Evolutionary conservation across 345 rosid genomes (phyloP).

Genomic region (Ricinus communis): DNA sequence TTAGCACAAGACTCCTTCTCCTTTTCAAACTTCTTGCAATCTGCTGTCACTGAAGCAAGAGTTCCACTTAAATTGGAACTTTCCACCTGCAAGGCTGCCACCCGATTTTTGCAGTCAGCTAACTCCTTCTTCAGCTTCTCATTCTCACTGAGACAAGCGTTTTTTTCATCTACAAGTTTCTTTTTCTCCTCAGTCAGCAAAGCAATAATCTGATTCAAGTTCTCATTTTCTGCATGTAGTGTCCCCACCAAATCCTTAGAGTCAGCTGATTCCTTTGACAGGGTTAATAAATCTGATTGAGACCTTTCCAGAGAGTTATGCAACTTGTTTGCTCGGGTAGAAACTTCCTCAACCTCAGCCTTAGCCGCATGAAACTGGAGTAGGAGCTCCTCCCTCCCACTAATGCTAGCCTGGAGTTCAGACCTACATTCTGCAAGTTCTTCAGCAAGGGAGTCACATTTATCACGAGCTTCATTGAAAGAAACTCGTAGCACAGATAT

Average conservation of each 20-base stretch:
- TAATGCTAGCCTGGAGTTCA: constrained; percentile 45
- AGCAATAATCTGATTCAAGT: constrained; percentile 42
- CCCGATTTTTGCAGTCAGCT: constrained; percentile 49
- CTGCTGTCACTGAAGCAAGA: constrained; percentile 26
- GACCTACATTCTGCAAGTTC: constrained; percentile 61
- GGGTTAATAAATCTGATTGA: constrained; percentile 36
- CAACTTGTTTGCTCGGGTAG: constrained; percentile 48
- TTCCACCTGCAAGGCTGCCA: constrained; percentile 55
- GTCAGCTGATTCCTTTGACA: constrained; percentile 48
- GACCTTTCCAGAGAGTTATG: constrained; percentile 60
- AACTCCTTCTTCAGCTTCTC: constrained; percentile 56
- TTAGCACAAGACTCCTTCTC: constrained; percentile 37
- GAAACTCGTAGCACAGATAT: constrained; percentile 47
- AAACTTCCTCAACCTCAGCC: constrained; percentile 51
- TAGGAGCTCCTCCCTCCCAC: constrained; percentile 48
- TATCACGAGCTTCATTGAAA: constrained; percentile 35
- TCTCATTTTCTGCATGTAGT: constrained; percentile 57
- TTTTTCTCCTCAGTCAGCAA: constrained; percentile 50
- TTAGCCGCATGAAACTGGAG: constrained; percentile 46
- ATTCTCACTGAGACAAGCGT: constrained; percentile 36
- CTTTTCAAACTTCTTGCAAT: constrained; percentile 22
- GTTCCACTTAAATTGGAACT: constrained; percentile 39
- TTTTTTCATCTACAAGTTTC: constrained; percentile 46
- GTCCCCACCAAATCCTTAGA: constrained; percentile 41
- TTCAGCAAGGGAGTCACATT: constrained; percentile 43